Evolutionary conservation across 2,329 filamentous ascomycete species (phyloP).

Genomic region (Ascochyta pisi): DNA sequence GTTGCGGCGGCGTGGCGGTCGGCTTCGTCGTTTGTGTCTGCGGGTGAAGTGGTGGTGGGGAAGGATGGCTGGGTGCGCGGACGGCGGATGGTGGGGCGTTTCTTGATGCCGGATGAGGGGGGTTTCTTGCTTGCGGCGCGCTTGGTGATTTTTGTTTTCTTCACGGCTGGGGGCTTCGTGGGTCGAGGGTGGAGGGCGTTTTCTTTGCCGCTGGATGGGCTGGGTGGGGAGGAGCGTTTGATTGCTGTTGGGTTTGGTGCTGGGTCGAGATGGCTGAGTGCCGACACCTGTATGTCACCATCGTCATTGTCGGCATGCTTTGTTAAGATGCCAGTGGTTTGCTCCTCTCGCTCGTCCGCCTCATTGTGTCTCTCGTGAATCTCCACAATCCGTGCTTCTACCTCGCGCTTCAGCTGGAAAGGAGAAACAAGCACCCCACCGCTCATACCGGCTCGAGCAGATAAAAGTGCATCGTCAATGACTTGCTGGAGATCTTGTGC

Average conservation of each 20-base stretch:
- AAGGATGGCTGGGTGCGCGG: background rate
- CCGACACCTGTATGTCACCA: too few relatives aligned
- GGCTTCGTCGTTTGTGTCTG: background rate
- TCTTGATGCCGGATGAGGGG: background rate
- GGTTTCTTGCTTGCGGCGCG: background rate
- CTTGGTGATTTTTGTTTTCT: background rate
- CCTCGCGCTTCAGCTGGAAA: background rate
- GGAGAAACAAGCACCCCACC: background rate
- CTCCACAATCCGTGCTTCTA: background rate
- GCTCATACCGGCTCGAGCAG: constrained; percentile 1
- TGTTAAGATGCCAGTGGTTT: too few relatives aligned
- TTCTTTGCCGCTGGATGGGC: constrained; percentile 1
- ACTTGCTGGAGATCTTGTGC: background rate
- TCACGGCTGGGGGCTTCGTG: background rate
- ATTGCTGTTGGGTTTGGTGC: too few relatives aligned
- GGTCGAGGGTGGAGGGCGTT: background rate
- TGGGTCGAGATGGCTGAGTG: too few relatives aligned
- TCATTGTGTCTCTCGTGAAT: background rate
- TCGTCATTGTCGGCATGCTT: too few relatives aligned
- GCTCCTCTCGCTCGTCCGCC: background rate
- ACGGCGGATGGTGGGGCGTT: background rate
- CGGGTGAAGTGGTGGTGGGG: background rate
- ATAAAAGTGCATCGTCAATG: constrained; percentile 1
- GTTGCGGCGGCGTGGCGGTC: constrained; percentile 3
- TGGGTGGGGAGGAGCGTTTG: background rate